Evolutionary conservation across 306 rosid species (phyloP).

Genomic region (Cicer pinnatifidum): DNA sequence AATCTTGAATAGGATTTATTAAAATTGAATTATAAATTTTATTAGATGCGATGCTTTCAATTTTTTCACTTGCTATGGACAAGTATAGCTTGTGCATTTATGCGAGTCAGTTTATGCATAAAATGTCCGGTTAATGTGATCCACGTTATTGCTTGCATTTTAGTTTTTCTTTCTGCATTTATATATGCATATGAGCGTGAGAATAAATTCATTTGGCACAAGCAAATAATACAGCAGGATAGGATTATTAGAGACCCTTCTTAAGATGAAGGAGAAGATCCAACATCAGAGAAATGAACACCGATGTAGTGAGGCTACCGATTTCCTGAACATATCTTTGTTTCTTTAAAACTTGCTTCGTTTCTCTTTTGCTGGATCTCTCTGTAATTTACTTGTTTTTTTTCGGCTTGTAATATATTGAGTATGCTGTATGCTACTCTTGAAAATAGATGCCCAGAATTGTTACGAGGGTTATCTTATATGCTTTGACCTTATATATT

Average conservation of each 20-base stretch:
- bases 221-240: not conserved
- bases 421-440: conserved; percentile 5
- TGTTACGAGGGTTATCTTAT: not conserved
- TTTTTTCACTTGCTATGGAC: conserved; percentile 3
- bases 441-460: not conserved
- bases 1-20: not conserved
- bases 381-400: not conserved
- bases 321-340: not conserved
- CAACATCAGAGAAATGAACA: not conserved
- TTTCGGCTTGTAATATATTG: not conserved
- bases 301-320: not conserved
- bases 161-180: not conserved
- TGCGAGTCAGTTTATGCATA: not conserved
- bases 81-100: not conserved
- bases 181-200: not conserved
- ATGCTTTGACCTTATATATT: not conserved
- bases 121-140: not conserved
- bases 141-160: not conserved
- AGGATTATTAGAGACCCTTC: not conserved
- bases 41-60: not conserved
- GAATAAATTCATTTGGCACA: not conserved
- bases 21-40: not conserved
- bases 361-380: not conserved
- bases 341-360: not conserved
- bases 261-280: not conserved